phyloP scores from a whole-genome alignment of 2,329 filamentous ascomycete species.

The Arthrobotrys iridis region DNA sequence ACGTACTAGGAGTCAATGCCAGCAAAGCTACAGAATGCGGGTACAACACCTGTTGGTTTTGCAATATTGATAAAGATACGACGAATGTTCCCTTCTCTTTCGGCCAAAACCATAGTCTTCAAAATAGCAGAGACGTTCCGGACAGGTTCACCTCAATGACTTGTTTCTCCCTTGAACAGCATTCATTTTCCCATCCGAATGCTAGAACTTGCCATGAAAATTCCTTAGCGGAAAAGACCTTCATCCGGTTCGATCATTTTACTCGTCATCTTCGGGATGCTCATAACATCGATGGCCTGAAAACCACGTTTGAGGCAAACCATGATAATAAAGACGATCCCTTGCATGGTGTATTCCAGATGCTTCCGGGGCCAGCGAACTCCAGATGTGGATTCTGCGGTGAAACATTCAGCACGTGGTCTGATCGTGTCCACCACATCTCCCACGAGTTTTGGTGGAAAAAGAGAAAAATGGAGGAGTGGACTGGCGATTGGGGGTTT shows the following conservation, averaged over 20 bases:
- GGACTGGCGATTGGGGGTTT: slow-evolving; percentile 53
- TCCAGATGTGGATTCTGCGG: slow-evolving; percentile 52
- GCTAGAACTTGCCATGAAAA: slow-evolving; percentile 44
- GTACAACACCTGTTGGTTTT: slow-evolving; percentile 48
- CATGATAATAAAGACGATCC: slow-evolving; percentile 25
- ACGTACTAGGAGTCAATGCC: background rate
- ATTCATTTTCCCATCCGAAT: slow-evolving; percentile 39
- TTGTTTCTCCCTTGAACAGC: slow-evolving; percentile 39
- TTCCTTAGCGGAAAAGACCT: slow-evolving; percentile 45
- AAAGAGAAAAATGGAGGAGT: slow-evolving; percentile 46
- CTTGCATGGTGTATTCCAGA: slow-evolving; percentile 25
- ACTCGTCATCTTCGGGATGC: slow-evolving; percentile 44
- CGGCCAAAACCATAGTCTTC: slow-evolving; percentile 19
- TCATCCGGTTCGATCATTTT: slow-evolving; percentile 52
- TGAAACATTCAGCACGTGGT: slow-evolving; percentile 44
- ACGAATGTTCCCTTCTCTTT: slow-evolving; percentile 41
- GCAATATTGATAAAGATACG: slow-evolving; percentile 35
- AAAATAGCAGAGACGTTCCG: slow-evolving; percentile 20
- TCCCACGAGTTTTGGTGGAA: slow-evolving; percentile 53
- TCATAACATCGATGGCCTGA: slow-evolving; percentile 40
- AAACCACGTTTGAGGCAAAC: slow-evolving; percentile 31
- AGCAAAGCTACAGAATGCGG: background rate
- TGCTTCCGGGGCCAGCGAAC: slow-evolving; percentile 30
- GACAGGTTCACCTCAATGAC: slow-evolving; percentile 37
- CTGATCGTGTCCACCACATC: slow-evolving; percentile 45